Base-by-base conservation (phyloP, 1,284 basidiomycete species). In the Microbotryomycetes sp. region DNA sequence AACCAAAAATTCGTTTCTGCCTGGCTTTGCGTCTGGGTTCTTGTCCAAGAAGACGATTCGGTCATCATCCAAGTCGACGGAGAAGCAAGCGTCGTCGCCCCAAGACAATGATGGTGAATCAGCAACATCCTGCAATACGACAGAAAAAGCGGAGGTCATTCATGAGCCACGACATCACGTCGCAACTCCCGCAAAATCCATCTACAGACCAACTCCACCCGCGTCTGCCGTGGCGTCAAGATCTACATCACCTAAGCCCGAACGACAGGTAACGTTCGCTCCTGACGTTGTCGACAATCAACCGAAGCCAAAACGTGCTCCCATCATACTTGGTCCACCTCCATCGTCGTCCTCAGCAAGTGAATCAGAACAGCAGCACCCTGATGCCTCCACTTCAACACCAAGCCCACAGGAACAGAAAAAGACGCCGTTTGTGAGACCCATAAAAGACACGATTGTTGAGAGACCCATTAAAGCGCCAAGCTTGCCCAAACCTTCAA, bases 21-120 rank as follows among this genome's bases (percentile, higher is more conserved):
- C 52, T 14, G 62, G 62, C 3, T 68, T 68, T 56, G 42, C 59
- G 2, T 49, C 64, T 12, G 67, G 67, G 1, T 68, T 68, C 56
- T 48, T 68, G 9, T 28, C 59, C 28, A 60, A 31, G 23, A 59
- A 63, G 29, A 42, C 60, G 23, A 66, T 64, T 12, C 12, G 12
- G 9, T 42, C 36, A 42, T 12, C 36, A 42, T 12, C 9, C 36
- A 12, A 9, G 36, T 42, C 36, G 53, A 55, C 61, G 26, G 57
- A 60, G 14, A 57, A 48, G 6, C 59, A 57, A n/a, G 48, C 28
- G 12, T n/a, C 12, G n/a, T 29, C 12, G 50, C 3, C 14, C 47
- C 23, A 49, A 2, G 23, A 23, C 19, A 49, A 7, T 15, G 47
- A 49, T 12, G 23, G 14, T 49, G 28, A 12, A 0, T 22, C 28